These are phyloP conservation scores for Pochonia chlamydosporia DNA, from an alignment of 2,329 filamentous ascomycete species.

Conservation along the genomic window DNA sequence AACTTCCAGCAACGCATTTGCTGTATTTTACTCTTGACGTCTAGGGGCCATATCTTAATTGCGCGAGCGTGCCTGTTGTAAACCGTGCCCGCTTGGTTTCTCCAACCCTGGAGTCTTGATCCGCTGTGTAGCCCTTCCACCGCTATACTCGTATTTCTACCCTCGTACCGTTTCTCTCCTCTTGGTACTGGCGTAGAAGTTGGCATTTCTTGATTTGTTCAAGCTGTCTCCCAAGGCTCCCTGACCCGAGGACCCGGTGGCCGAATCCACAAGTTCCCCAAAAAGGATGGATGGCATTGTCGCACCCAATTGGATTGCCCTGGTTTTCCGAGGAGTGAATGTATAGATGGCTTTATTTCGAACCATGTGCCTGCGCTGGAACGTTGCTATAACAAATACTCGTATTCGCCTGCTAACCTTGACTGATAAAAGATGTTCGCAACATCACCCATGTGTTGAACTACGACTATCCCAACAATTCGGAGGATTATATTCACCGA, in stretches of 20 bases:
- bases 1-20: slow-evolving; percentile 53
- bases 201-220: slow-evolving; percentile 71
- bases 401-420: slow-evolving; percentile 70
- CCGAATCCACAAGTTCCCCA: slow-evolving; percentile 34
- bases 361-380: slow-evolving; percentile 47
- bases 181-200: slow-evolving; percentile 71
- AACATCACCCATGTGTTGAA: slow-evolving; percentile 99
- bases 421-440: slow-evolving; percentile 82
- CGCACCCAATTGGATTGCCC: slow-evolving; percentile 53
- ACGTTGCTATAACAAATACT: slow-evolving; percentile 49
- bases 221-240: slow-evolving; percentile 61
- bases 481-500: slow-evolving; percentile 97
- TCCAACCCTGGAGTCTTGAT: slow-evolving; percentile 79
- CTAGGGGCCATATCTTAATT: slow-evolving; percentile 75
- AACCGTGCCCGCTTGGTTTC: slow-evolving; percentile 77
- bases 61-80: slow-evolving; percentile 89
- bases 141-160: slow-evolving; percentile 73
- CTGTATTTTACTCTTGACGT: slow-evolving; percentile 87
- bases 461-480: slow-evolving; percentile 99
- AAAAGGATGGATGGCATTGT: slow-evolving; percentile 42
- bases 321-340: slow-evolving; percentile 50
- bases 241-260: slow-evolving; percentile 52
- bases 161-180: slow-evolving; percentile 56
- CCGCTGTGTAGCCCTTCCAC: slow-evolving; percentile 34
- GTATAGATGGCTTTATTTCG: slow-evolving; percentile 42